These are phyloP conservation scores for Chrysanthemum lavandulifolium DNA, from an alignment of 129 eudicot species.

Conservation along the genomic window DNA sequence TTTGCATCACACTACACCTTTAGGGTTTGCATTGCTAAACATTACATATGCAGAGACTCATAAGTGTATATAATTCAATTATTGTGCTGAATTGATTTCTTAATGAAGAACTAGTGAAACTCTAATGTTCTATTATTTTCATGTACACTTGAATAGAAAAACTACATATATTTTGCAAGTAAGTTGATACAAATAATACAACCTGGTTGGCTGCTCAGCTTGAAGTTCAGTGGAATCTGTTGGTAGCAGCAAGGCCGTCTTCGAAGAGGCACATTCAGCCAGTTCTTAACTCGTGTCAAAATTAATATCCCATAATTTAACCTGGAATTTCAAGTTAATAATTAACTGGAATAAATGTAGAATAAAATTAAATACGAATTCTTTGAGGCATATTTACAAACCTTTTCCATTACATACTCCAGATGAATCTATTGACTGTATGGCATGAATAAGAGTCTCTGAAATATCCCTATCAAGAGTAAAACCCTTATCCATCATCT, in stretches of 20 bases:
- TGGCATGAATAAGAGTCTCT: constrained; percentile 57
- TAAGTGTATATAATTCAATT: background rate
- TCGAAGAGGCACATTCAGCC: constrained; percentile 14
- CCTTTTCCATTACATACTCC: constrained; percentile 25
- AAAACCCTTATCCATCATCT: constrained; percentile 96
- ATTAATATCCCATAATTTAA: constrained; percentile 16
- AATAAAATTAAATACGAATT: background rate
- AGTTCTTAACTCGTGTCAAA: constrained; percentile 13
- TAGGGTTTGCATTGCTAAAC: no score
- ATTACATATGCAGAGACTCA: no score
- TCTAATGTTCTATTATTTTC: background rate
- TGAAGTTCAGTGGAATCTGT: constrained; percentile 7
- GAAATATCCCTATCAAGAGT: constrained; percentile 80
- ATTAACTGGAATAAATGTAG: background rate
- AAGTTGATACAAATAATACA: constrained; percentile 5
- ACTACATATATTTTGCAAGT: background rate
- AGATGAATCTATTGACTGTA: constrained; percentile 35
- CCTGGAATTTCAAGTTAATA: constrained; percentile 37
- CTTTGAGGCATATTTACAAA: constrained; percentile 13
- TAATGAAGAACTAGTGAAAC: constrained; percentile 20
- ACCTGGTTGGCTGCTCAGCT: constrained; percentile 31
- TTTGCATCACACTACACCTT: no score
- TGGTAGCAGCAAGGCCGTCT: constrained; percentile 17
- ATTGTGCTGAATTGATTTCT: background rate
- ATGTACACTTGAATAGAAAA: background rate